phyloP scores from a whole-genome alignment of 768 basidiomycete genomes.

The Hortiboletus flavorubellus region DNA sequence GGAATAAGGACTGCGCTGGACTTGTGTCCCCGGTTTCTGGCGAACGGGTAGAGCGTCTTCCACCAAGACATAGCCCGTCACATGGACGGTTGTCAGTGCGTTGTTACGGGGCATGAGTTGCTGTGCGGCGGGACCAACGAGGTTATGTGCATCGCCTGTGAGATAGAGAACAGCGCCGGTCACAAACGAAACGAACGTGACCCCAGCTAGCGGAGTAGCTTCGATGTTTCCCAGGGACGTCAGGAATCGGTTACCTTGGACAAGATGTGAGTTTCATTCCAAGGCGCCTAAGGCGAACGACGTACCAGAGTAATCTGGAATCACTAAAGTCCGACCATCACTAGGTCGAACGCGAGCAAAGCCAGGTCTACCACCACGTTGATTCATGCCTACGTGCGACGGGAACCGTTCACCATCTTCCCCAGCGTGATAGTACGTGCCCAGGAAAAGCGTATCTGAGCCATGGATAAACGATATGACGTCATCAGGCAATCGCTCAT shows the following conservation, averaged over 20 bases:
- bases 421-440: constrained; percentile 46
- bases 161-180: constrained; percentile 62
- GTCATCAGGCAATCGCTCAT: constrained; percentile 47
- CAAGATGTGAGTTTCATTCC: not conserved
- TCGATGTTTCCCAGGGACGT: constrained; percentile 65
- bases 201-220: constrained; percentile 51
- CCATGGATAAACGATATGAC: constrained; percentile 46
- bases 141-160: constrained; percentile 54
- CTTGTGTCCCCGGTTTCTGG: constrained; percentile 34
- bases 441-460: constrained; percentile 58
- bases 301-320: constrained; percentile 61
- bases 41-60: constrained; percentile 54
- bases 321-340: constrained; percentile 51
- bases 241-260: constrained; percentile 56
- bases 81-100: constrained; percentile 44
- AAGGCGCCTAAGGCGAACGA: not conserved
- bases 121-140: constrained; percentile 40
- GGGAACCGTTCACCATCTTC: constrained; percentile 39
- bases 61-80: constrained; percentile 54
- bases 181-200: constrained; percentile 52
- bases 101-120: constrained; percentile 56
- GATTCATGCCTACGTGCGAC: constrained; percentile 66
- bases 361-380: constrained; percentile 59
- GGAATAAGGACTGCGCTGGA: constrained; percentile 49
- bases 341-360: constrained; percentile 55